A percentile compares a stretch with the other conserved stretches of the same genome.
Conservation (phyloP, 2,329 filamentous ascomycete species). For the Colletotrichum sp. region DNA sequence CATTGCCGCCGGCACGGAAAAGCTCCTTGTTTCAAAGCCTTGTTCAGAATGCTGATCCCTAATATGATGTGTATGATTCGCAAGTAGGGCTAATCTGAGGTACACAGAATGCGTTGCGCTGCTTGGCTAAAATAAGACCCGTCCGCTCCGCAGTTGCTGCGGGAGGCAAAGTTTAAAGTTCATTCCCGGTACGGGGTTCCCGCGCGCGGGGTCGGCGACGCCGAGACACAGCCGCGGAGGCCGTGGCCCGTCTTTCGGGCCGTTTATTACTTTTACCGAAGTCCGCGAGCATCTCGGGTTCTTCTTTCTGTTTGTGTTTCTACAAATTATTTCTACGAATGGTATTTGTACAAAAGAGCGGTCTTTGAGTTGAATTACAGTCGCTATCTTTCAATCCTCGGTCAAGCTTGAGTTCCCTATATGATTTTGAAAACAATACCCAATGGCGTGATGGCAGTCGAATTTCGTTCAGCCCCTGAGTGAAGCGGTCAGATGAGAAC, state of each 20-base stretch:
- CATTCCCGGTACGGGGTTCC: neutral
- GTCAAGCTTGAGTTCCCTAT: neutral
- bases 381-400: neutral
- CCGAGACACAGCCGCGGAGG: neutral
- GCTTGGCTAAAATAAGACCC: neutral
- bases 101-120: neutral
- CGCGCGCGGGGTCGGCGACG: neutral
- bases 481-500: too few species aligned
- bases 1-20: neutral
- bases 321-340: too few species aligned
- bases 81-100: neutral
- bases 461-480: too few species aligned
- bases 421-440: too few species aligned
- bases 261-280: neutral
- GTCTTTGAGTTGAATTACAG: neutral
- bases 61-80: neutral
- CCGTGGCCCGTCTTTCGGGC: neutral
- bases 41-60: neutral
- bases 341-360: too few species aligned
- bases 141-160: neutral
- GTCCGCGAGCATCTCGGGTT: neutral
- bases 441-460: too few species aligned
- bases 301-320: neutral
- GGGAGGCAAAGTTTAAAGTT: neutral
- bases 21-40: neutral